A percentile compares a stretch with the other conserved stretches of the same genome.
Conservation (phyloP, 345 rosid species). For the Eucalyptus decipiens region DNA sequence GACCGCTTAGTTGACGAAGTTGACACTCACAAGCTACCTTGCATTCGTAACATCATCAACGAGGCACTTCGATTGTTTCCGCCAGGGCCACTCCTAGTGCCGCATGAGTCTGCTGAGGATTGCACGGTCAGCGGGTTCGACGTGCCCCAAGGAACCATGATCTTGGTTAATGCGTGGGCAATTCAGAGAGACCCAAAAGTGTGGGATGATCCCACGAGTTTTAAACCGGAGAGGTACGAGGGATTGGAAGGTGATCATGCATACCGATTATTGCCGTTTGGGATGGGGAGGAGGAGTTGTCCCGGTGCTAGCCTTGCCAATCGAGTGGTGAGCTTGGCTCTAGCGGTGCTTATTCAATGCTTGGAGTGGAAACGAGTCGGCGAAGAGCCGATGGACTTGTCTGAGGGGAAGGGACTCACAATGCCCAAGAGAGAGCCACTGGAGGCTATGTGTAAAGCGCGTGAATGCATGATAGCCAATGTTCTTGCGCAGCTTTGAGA, state of each 20-base stretch:
- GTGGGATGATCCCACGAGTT: conserved; percentile 3
- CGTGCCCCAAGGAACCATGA: conserved; percentile 1
- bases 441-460: conserved; percentile 17
- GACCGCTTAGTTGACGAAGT: background rate
- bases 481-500: background rate
- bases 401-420: conserved; percentile 27
- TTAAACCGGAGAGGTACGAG: conserved; percentile 8
- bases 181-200: background rate
- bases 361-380: conserved; percentile 43
- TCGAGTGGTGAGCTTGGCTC: conserved; percentile 8
- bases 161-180: conserved; percentile 4
- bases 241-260: background rate
- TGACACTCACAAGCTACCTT: conserved; percentile 1
- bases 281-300: conserved; percentile 40
- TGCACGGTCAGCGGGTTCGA: conserved; percentile 3
- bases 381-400: conserved; percentile 26
- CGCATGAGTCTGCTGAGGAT: conserved; percentile 1
- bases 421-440: conserved; percentile 31
- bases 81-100: background rate
- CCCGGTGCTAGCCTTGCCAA: conserved; percentile 40
- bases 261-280: conserved; percentile 28
- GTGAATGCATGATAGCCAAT: background rate
- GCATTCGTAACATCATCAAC: background rate
- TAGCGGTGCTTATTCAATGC: conserved; percentile 37
- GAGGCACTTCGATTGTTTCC: conserved; percentile 4